Evolutionary conservation across 306 rosid genomes (phyloP).

Genomic region (Datisca glomerata): DNA sequence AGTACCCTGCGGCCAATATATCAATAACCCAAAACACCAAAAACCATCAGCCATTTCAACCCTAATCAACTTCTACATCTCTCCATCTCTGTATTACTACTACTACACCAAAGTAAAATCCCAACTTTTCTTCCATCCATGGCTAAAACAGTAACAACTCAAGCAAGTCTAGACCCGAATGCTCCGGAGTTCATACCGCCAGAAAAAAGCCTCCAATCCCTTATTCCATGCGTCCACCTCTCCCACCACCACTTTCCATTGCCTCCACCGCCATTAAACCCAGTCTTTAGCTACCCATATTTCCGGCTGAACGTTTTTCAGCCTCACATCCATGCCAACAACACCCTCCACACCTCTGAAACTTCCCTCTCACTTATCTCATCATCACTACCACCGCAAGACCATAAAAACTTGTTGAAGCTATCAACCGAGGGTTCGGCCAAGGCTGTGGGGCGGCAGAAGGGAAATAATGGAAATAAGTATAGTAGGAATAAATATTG

Average conservation of each 20-base stretch:
- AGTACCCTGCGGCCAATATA: no score
- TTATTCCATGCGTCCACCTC: background rate
- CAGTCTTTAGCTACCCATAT: background rate
- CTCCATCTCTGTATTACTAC: no score
- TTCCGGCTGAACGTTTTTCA: background rate
- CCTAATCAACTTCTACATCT: no score
- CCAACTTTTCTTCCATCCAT: no score
- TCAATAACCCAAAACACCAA: no score
- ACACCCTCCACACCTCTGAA: background rate
- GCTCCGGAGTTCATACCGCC: background rate
- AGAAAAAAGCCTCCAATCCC: background rate
- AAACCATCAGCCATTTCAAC: no score
- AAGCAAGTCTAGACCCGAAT: background rate
- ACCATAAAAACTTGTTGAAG: no score
- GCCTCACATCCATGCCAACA: background rate
- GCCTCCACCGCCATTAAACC: no score
- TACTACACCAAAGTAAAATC: no score
- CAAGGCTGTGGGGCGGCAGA: background rate
- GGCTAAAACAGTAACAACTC: no score
- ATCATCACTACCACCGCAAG: background rate
- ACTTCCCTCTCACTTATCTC: background rate
- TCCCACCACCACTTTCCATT: no score
- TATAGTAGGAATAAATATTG: no score
- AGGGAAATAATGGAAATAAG: background rate
- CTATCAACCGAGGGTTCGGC: background rate